Conservation (phyloP, 2,329 filamentous ascomycete genomes). For the Fusarium sp. region DNA sequence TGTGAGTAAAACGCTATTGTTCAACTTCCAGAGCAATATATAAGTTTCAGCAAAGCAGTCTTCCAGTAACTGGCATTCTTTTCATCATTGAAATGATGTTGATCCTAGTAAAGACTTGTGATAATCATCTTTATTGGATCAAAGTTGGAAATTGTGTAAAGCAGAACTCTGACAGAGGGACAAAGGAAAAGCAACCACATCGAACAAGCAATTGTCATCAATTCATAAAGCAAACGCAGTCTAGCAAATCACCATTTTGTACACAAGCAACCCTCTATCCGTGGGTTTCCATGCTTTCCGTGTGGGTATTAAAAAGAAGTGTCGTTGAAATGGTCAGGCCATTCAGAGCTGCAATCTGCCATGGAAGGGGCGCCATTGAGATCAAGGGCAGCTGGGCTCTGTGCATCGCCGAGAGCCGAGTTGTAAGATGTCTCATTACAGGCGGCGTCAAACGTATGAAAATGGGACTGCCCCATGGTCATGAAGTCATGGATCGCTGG, state of each 20-base stretch:
- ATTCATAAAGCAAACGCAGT: constrained; percentile 41
- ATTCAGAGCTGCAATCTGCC: constrained; percentile 41
- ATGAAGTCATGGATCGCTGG: constrained; percentile 41
- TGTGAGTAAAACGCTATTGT: constrained; percentile 6
- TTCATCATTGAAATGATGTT: constrained; percentile 2
- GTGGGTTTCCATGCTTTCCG: constrained; percentile 16
- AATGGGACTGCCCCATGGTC: constrained; percentile 46
- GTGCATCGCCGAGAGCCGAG: constrained; percentile 39
- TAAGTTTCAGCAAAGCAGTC: constrained; percentile 2
- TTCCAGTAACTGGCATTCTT: neutral
- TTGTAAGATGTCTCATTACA: constrained; percentile 51
- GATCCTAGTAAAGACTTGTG: neutral
- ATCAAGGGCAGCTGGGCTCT: constrained; percentile 41
- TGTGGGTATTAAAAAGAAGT: constrained; percentile 45
- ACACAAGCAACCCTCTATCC: constrained; percentile 38
- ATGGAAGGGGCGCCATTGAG: constrained; percentile 38
- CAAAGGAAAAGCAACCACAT: constrained; percentile 3
- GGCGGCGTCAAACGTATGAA: constrained; percentile 52
- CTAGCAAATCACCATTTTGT: constrained; percentile 40
- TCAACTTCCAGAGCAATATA: constrained; percentile 12
- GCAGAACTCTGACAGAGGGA: constrained; percentile 4
- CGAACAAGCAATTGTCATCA: constrained; percentile 39
- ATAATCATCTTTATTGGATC: neutral
- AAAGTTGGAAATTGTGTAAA: constrained; percentile 5
- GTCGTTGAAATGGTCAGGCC: constrained; percentile 45